Percentiles rank a stretch among this genome's conserved stretches.
These are phyloP conservation scores for Lentinula novae-zelandiae DNA, from an alignment of 1,284 basidiomycete genomes.

Conservation along the genomic window DNA sequence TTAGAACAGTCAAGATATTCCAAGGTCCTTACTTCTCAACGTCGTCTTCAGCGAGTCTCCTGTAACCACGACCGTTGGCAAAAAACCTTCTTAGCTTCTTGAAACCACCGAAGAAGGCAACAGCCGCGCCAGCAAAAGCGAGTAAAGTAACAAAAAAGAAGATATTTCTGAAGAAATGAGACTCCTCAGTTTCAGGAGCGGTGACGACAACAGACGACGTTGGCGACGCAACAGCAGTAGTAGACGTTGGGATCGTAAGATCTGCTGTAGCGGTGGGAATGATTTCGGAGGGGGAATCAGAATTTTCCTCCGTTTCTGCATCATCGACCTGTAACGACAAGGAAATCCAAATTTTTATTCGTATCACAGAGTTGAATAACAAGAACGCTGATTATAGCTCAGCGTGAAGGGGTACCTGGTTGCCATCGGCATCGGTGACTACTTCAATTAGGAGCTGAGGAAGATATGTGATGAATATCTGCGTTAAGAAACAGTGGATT, in stretches of 20 bases:
- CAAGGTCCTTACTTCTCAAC: conserved; percentile 42
- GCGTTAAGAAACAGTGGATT: background rate
- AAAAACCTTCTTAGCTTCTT: conserved; percentile 41
- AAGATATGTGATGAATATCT: conserved; percentile 10
- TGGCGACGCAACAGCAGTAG: conserved; percentile 11
- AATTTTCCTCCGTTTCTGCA: background rate
- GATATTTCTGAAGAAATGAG: conserved; percentile 35
- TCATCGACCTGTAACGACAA: conserved; percentile 30
- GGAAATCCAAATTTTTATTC: conserved; percentile 24
- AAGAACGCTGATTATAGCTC: conserved; percentile 74
- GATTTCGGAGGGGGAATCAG: conserved; percentile 2
- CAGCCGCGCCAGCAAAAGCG: conserved; percentile 45
- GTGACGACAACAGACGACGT: conserved; percentile 12
- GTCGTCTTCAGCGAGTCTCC: conserved; percentile 45
- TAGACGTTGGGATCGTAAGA: conserved; percentile 12
- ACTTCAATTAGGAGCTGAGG: conserved; percentile 60
- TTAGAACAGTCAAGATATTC: background rate
- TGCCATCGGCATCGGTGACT: conserved; percentile 61
- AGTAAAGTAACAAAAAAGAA: conserved; percentile 44
- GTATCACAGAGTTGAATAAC: conserved; percentile 48
- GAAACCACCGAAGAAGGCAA: conserved; percentile 54
- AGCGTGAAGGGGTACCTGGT: conserved; percentile 87
- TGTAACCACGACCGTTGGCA: conserved; percentile 38
- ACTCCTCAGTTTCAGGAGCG: conserved; percentile 20
- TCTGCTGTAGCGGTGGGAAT: background rate